These are phyloP conservation scores for Geoglossum glabrum DNA, from an alignment of 495 filamentous ascomycete genomes.

Conservation along the genomic window DNA sequence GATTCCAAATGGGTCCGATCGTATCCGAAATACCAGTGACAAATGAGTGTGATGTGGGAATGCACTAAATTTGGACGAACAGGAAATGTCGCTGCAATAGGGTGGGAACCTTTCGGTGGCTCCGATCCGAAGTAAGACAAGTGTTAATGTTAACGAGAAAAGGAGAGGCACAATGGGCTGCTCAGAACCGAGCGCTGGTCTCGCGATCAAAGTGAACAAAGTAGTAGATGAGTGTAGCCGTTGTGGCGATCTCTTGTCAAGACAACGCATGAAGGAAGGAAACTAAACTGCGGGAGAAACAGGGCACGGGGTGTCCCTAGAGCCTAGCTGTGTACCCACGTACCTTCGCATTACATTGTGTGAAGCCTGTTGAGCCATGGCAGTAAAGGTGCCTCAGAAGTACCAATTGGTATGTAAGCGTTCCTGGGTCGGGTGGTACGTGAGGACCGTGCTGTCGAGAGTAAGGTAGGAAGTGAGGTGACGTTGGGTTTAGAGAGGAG, in stretches of 20 bases:
- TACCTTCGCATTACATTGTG: constrained; percentile 62
- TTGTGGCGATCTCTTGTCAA: not conserved
- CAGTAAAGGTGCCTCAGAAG: not conserved
- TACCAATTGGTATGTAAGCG: not conserved
- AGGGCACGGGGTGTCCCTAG: constrained; percentile 4
- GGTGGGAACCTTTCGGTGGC: not conserved
- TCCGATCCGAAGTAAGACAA: constrained; percentile 2
- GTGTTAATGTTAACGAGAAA: not conserved
- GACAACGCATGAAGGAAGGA: not conserved
- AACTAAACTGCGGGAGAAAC: constrained; percentile 5
- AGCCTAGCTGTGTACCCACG: constrained; percentile 10
- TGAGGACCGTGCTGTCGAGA: constrained; percentile 4
- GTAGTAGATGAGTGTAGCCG: not conserved
- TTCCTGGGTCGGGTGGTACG: constrained; percentile 10
- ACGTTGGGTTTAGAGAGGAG: not conserved
- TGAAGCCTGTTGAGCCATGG: not conserved
- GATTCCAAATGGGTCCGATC: not conserved
- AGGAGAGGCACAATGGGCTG: not conserved
- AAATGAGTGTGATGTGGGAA: not conserved
- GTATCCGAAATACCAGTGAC: not conserved
- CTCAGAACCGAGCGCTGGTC: not conserved
- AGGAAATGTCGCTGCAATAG: not conserved
- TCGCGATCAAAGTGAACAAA: not conserved
- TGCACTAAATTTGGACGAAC: not conserved
- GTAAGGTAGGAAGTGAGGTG: constrained; percentile 4